Base-by-base conservation (phyloP, 305 asterid species). In the Fraxinus albicans region DNA sequence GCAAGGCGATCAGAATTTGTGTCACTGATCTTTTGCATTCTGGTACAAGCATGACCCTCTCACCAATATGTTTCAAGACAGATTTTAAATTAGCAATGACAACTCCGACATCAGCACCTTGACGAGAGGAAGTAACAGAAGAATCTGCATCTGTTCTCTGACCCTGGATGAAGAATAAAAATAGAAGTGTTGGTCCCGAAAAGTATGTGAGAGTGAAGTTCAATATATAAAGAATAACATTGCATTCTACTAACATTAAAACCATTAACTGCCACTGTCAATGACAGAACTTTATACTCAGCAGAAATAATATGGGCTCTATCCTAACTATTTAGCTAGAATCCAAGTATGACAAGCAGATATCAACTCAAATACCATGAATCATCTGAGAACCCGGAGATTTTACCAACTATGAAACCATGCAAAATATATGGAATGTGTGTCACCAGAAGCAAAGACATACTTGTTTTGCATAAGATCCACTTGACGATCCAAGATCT, bases 121-220 rank as follows among this genome's bases (percentile, higher is more conserved):
- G 99, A 80, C 97, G 99, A 82, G 99, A 94, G 83, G 98, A 97
- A 79, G 98, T 92, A 86, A 91, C 97, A n/a, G 98, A 94, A 82
- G 98, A 92, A 90, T 97, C 99, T 83, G 97, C 87, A 82, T 95
- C 99, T 76, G 96, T 85, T 89, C 96, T 93, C 86, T 93, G 99
- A 84, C 94, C 97, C 99, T 95, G 90, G 70, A 89, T 78, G 67
- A 79, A 78, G 72, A 79, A 79, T 50, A 84, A 86, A 86, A 27
- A 84, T 77, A 76, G 77, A 81, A 78, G 36, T 76, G 60, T 79
- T 83, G 75, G 84, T 80, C 78, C 47, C 53, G 77, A 53, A 73
- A 81, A 83, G 76, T 53, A 81, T 55, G 67, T 47, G 10, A 76
- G 47, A 33, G 35, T 70, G 81, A 63, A 78, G 34, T 35, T 75